These are phyloP conservation scores for Starmerella vaccinii DNA, from an alignment of 805 yeast species.

Conservation along the genomic window DNA sequence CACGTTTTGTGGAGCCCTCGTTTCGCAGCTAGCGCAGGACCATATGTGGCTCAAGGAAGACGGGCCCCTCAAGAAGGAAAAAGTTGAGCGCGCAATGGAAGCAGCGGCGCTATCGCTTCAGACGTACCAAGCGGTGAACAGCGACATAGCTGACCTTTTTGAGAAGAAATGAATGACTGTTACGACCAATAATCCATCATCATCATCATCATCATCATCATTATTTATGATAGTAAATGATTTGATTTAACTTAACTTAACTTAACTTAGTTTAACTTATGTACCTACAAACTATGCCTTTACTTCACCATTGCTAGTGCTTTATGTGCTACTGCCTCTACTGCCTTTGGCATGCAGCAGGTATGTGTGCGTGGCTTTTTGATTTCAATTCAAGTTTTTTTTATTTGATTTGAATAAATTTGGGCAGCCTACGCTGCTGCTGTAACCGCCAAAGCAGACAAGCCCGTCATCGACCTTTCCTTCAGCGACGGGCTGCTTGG, in stretches of 20 bases:
- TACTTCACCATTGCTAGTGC: too few species aligned
- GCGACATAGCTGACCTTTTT: conserved; percentile 16
- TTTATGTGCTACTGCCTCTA: too few species aligned
- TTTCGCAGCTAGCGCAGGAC: conserved; percentile 34
- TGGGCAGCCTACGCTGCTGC: background rate
- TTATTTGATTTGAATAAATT: background rate
- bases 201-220: too few species aligned
- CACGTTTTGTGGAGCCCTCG: conserved; percentile 56
- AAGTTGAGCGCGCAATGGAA: conserved; percentile 30
- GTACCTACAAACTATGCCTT: too few species aligned
- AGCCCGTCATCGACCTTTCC: conserved; percentile 16
- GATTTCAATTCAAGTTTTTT: background rate
- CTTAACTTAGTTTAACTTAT: too few species aligned
- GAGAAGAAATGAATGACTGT: background rate
- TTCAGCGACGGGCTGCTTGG: conserved; percentile 51
- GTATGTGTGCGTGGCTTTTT: background rate
- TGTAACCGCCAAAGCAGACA: conserved; percentile 7
- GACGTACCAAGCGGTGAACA: conserved; percentile 28
- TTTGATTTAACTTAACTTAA: too few species aligned
- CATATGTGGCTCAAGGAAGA: conserved; percentile 29
- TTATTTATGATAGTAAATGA: too few species aligned
- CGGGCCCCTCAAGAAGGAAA: conserved; percentile 27
- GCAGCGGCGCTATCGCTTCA: conserved; percentile 33
- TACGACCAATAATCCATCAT: too few species aligned
- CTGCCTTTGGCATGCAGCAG: too few species aligned